Evolutionary conservation across 202 grass and related monocot genomes (phyloP).

Genomic region (Musa balbisiana): DNA sequence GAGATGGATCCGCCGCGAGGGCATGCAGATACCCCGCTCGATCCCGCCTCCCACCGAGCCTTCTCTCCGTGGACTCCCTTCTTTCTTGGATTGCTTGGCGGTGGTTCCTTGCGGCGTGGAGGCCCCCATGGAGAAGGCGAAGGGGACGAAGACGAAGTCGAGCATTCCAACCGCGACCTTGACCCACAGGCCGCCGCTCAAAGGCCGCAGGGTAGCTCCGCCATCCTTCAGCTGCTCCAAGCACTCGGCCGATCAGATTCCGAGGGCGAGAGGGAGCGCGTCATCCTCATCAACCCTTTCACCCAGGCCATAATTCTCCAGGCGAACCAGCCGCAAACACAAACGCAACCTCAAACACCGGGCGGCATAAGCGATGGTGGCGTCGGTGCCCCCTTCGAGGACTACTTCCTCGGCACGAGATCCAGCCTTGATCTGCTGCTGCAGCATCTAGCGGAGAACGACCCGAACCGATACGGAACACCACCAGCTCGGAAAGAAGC

Average conservation of each 20-base stretch:
- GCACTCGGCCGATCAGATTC: constrained; percentile 10
- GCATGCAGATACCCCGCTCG: neutral
- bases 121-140: neutral
- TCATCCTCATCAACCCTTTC: constrained; percentile 5
- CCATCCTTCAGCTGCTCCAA: constrained; percentile 38
- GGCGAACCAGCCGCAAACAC: constrained; percentile 20
- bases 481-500: constrained; percentile 46
- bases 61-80: constrained; percentile 56
- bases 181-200: neutral
- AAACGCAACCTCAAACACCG: constrained; percentile 35
- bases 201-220: constrained; percentile 38
- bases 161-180: neutral
- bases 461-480: constrained; percentile 34
- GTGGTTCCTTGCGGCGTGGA: constrained; percentile 30
- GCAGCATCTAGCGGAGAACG: constrained; percentile 44
- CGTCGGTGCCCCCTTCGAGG: constrained; percentile 28
- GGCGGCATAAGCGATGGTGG: neutral
- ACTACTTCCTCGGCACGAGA: constrained; percentile 51
- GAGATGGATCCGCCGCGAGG: constrained; percentile 47
- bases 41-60: constrained; percentile 25
- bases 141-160: constrained; percentile 15
- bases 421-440: constrained; percentile 31
- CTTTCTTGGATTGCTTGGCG: constrained; percentile 37
- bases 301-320: constrained; percentile 8
- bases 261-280: neutral